Evolutionary conservation across 1,284 basidiomycete genomes (phyloP), one percentile per base, ranked within the genome.

Genomic region (Papiliotrema terrestris): DNA sequence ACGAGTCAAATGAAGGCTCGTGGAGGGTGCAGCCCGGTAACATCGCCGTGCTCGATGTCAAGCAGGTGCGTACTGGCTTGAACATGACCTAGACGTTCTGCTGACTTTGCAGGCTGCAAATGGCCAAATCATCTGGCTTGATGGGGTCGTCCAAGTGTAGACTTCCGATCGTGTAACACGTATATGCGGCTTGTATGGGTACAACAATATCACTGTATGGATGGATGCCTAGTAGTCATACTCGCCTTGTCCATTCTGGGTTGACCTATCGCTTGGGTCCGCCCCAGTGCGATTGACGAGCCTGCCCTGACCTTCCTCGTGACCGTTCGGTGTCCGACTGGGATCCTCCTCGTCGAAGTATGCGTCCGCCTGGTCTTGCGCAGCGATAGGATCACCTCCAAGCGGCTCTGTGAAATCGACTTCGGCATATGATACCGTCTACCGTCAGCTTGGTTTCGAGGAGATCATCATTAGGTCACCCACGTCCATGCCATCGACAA

Each of bases 341-440:
- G 73, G 71, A 44, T 65, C 63, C 56, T 77, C 70, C 25, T 74
- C 69, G 50, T 75, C 74, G 56, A 77, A 77, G 54, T 74, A 77
- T 9, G 58, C 56, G 42, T 77, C 75, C 52, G 71, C 63, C 14
- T 53, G 61, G 41, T 77, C 75, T 26, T 69, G 59, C 9, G 48
- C 48, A 0, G 63, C 63, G 23, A 75, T 68, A 2, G 66, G 67
- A 55, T 75, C 73, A 6, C 63, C 62, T 1, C 45, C 59, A 8
- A 56, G 43, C 2, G 72, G 71, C 26, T 73, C 69, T 8, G 53
- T 53, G 49, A 75, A 75, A 57, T 77, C 75, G 39, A 77, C 67
- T 2, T 50, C 49, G 39, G 63, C 60, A 47, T 77, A 77, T 29
- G 69, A 62, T 15, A 77, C 60, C 1, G 72, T 74, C 75, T 77